These are phyloP conservation scores for Liquidambar formosana DNA, from an alignment of 164 flowering plant species.

Conservation along the genomic window DNA sequence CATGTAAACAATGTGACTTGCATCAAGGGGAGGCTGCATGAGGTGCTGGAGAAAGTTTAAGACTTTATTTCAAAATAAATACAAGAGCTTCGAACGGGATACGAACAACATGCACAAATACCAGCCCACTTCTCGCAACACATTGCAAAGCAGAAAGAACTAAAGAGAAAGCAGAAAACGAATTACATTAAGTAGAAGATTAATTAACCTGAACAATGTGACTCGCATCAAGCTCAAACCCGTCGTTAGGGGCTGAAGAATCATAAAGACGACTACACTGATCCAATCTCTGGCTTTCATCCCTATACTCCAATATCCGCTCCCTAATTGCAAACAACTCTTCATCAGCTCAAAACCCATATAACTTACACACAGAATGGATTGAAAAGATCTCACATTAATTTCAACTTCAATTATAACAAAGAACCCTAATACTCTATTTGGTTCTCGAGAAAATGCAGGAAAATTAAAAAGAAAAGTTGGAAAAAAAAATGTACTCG, in stretches of 20 bases:
- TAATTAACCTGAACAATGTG: conserved; percentile 73
- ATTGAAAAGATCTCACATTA: neutral
- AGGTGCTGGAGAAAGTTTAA: neutral
- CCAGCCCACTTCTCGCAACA: neutral
- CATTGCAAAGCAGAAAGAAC: neutral
- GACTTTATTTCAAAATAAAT: neutral
- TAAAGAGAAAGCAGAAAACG: neutral
- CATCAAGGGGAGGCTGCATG: neutral
- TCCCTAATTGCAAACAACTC: conserved; percentile 47
- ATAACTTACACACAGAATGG: neutral
- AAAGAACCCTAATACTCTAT: neutral
- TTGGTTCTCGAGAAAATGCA: neutral
- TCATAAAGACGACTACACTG: conserved; percentile 94
- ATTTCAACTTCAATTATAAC: neutral
- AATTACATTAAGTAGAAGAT: neutral
- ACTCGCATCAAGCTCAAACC: conserved; percentile 84
- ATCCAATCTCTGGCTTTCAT: conserved; percentile 89
- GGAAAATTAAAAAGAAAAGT: neutral
- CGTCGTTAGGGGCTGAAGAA: conserved; percentile 78
- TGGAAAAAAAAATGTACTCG: conserved; percentile 48
- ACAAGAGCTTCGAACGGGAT: neutral
- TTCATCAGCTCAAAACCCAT: conserved; percentile 9
- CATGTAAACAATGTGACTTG: no score
- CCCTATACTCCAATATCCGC: conserved; percentile 79
- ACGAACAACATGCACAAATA: neutral